Evolutionary conservation across 768 basidiomycete genomes (phyloP).

Genomic region (Lyophyllum decastes): DNA sequence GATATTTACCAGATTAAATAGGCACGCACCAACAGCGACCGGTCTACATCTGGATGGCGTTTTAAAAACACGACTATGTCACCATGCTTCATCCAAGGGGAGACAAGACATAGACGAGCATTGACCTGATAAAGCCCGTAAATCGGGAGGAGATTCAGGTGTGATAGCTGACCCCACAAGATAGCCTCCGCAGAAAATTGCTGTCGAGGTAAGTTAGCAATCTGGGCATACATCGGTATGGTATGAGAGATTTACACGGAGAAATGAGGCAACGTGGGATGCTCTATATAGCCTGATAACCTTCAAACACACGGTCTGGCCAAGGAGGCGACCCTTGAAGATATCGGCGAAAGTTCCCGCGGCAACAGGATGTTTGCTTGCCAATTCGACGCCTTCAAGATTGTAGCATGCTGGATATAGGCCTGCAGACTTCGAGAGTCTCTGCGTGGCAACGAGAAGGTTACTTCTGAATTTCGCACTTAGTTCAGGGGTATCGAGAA

Average conservation of each 20-base stretch:
- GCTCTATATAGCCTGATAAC: conserved; percentile 15
- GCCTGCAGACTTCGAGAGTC: conserved; percentile 1
- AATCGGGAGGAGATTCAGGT: no score
- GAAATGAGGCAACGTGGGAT: conserved; percentile 1
- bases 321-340: conserved; percentile 6
- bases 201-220: not conserved
- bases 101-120: conserved; percentile 29
- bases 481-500: conserved; percentile 9
- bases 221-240: not conserved
- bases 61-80: conserved; percentile 25
- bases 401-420: conserved; percentile 15
- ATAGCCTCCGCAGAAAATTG: conserved; percentile 7
- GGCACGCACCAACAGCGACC: not conserved
- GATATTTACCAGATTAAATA: not conserved
- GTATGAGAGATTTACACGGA: not conserved
- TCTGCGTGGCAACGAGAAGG: conserved; percentile 13
- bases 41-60: conserved; percentile 16
- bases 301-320: conserved; percentile 12
- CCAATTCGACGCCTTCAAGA: conserved; percentile 3
- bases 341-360: conserved; percentile 13
- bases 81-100: conserved; percentile 39
- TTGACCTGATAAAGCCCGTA: conserved; percentile 12
- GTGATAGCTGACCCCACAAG: no score
- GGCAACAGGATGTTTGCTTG: not conserved
- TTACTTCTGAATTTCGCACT: conserved; percentile 5